Evolutionary conservation across 2,329 filamentous ascomycete genomes (phyloP).

Genomic region (Paraphaeosphaeria sporulosa): DNA sequence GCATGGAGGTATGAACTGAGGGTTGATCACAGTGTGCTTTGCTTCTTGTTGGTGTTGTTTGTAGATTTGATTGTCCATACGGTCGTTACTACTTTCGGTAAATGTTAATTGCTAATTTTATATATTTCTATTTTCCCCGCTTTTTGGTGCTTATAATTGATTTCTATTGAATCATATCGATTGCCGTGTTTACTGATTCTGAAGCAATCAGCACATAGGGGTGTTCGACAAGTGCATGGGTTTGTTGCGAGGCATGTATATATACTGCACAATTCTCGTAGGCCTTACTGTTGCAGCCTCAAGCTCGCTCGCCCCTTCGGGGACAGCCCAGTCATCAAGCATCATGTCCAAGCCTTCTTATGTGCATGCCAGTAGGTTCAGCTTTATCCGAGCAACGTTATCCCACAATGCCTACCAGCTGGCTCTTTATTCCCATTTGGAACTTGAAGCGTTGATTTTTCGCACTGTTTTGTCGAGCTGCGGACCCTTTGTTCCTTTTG

Average conservation of each 20-base stretch:
- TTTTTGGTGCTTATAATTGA: neutral
- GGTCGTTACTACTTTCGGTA: neutral
- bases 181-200: neutral
- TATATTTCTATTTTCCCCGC: too few relatives aligned
- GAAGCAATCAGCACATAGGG: too few relatives aligned
- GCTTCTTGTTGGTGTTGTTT: neutral
- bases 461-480: too few relatives aligned
- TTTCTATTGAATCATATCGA: neutral
- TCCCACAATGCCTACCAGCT: neutral
- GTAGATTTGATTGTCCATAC: neutral
- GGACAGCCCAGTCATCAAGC: neutral
- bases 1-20: neutral
- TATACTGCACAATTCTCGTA: neutral
- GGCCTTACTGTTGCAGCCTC: neutral
- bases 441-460: too few relatives aligned
- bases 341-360: neutral
- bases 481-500: neutral
- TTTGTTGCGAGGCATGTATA: neutral
- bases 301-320: neutral
- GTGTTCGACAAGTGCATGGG: neutral
- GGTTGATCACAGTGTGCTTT: neutral
- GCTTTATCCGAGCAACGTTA: neutral
- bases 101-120: neutral
- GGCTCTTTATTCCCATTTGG: neutral
- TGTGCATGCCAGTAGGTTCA: neutral